Base-by-base conservation (phyloP, 345 rosid genomes). In the Physaria fendleri region DNA sequence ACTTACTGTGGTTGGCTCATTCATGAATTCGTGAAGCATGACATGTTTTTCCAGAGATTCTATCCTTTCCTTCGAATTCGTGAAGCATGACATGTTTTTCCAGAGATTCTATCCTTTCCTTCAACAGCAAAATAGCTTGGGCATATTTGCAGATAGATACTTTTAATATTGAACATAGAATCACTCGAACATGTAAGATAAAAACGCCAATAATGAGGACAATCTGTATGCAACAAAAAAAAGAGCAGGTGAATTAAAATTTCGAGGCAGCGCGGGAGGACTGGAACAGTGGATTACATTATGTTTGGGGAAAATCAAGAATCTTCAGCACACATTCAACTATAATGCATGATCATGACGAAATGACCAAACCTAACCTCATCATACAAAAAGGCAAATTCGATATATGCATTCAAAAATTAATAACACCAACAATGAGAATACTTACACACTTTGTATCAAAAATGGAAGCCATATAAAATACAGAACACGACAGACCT, bases 171-270 rank as follows among this genome's bases (percentile, higher is more conserved):
- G 15, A 67, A 54, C 14, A 32, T 45, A 57, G 16, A 33, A 54
- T 50, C 44, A 20, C 1, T 18, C 45, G 41, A 67, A 93, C 99
- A 97, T 75, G 84, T 87, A 72, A 78, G 88, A 81, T 87, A 96
- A 73, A 63, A 79, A 48, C 97, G 90, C 96, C 99, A 90, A 74
- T 93, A 93, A 75, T 93, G 99, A 77, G 97, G 97, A 66, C 99
- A 93, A 76, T 93, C 95, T 8, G 97, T 85, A 52, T 93, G 96
- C 52, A 87, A 43, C 41, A 93, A 88, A 65, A 93, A n/a, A 93
- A 13, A 95, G 97, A 53, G 95, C 95, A 6, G 99, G 97, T 61
- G 90, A 78, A 78, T 93, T 97, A 76, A 93, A 93, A 27, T 85
- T 85, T 39, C 87, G 94, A 66, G 90, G 99, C 75, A 89, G 48